Conservation (phyloP, 2,329 filamentous ascomycete species). For the Zalaria sp. region DNA sequence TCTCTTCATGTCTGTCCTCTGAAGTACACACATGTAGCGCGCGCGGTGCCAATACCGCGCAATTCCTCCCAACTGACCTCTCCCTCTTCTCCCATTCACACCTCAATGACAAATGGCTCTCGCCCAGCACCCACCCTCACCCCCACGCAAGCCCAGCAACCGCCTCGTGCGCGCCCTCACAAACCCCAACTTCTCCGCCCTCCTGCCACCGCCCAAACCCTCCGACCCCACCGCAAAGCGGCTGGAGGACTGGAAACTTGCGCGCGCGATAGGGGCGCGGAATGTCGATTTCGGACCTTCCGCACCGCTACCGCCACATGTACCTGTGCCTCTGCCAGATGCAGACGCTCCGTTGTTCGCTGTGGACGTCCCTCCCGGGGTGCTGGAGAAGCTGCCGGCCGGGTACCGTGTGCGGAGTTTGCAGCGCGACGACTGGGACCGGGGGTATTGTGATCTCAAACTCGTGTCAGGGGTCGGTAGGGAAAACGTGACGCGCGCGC, state of each 20-base stretch:
- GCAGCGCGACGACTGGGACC: constrained; percentile 8
- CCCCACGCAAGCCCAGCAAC: not conserved
- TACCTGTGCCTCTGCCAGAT: constrained; percentile 1
- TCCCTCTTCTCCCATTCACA: too few species aligned
- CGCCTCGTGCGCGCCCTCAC: constrained; percentile 6
- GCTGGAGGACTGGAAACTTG: constrained; percentile 7
- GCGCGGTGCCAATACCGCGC: too few species aligned
- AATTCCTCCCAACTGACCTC: too few species aligned
- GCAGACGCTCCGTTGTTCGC: constrained; percentile 7
- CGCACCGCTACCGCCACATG: constrained; percentile 1
- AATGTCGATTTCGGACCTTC: constrained; percentile 6
- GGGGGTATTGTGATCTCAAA: constrained; percentile 8
- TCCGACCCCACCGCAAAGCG: constrained; percentile 7
- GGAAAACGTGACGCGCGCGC: constrained; percentile 7
- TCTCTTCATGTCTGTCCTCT: too few species aligned
- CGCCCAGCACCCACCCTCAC: too few species aligned
- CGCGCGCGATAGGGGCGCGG: constrained; percentile 5
- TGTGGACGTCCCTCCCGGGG: constrained; percentile 3
- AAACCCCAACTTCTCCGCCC: constrained; percentile 6
- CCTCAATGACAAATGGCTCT: too few species aligned
- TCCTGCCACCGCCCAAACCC: constrained; percentile 5
- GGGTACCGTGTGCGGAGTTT: constrained; percentile 10
- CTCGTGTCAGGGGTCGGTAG: constrained; percentile 1
- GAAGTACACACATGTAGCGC: too few species aligned
- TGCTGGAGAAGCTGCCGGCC: constrained; percentile 9